A percentile compares a stretch with the other conserved stretches of the same genome.
Evolutionary conservation across 352 stramenopile genomes (phyloP).

Genomic region (Phytophthora tentaculata): DNA sequence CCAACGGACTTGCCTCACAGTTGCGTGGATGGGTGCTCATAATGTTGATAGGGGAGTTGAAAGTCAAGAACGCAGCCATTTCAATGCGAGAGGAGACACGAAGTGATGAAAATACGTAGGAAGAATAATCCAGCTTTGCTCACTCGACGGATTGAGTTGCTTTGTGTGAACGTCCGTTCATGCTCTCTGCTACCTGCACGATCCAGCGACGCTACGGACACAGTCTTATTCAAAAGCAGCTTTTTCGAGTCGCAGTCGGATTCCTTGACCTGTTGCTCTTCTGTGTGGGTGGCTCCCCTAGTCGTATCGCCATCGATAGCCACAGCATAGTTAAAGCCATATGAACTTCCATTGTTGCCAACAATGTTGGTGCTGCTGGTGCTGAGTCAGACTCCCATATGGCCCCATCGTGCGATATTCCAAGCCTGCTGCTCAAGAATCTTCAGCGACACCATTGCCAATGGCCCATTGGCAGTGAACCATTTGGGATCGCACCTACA

Average conservation of each 20-base stretch:
- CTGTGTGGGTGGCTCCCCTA: conserved; percentile 17
- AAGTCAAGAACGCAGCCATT: conserved; percentile 16
- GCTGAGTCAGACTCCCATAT: conserved; percentile 31
- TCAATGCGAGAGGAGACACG: conserved; percentile 8
- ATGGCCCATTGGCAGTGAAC: no score
- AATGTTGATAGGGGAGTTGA: background rate
- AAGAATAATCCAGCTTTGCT: conserved; percentile 1
- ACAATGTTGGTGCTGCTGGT: conserved; percentile 4
- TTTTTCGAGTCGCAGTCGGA: background rate
- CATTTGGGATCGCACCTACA: no score
- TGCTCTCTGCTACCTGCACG: conserved; percentile 16
- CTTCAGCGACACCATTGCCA: conserved; percentile 1
- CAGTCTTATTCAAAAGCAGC: conserved; percentile 17
- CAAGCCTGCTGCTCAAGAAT: conserved; percentile 10
- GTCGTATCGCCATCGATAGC: background rate
- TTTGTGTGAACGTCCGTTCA: no score
- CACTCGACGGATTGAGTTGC: conserved; percentile 13
- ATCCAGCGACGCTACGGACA: conserved; percentile 20
- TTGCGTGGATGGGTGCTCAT: background rate
- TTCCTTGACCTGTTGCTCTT: conserved; percentile 4
- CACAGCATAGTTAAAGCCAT: background rate
- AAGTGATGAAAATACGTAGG: conserved; percentile 8
- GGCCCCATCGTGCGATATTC: conserved; percentile 17
- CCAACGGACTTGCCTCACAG: conserved; percentile 6
- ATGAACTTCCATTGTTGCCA: no score